Percentiles rank a stretch among this genome's conserved stretches.
Conservation (phyloP, 2,329 filamentous ascomycete genomes). For the Chrysoporthe deuterocubensis region DNA sequence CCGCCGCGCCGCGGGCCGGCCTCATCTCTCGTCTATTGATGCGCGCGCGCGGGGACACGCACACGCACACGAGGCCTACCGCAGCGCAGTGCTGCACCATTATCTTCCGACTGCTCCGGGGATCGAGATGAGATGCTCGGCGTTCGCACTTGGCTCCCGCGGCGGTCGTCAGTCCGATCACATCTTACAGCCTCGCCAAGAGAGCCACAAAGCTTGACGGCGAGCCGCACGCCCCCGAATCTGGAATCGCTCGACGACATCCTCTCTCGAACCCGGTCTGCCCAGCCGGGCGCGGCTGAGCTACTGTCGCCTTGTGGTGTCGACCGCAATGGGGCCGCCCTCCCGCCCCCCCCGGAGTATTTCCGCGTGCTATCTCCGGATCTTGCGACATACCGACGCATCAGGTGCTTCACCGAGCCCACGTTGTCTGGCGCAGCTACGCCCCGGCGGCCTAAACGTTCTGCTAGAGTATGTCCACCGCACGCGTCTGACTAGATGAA, state of each 20-base stretch:
- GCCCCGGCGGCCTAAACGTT: neutral
- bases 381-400: slow-evolving; percentile 5
- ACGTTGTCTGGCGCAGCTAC: slow-evolving; percentile 8
- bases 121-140: neutral
- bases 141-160: neutral
- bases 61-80: neutral
- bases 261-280: no score
- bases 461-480: neutral
- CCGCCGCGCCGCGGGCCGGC: neutral
- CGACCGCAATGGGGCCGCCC: neutral
- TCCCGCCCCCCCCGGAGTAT: neutral
- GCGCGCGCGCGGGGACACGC: neutral
- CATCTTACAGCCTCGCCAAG: slow-evolving; percentile 5
- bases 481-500: slow-evolving; percentile 1
- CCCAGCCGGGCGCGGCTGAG: neutral
- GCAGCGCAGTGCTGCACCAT: neutral
- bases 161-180: slow-evolving; percentile 7
- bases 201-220: slow-evolving; percentile 20
- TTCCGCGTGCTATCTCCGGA: neutral
- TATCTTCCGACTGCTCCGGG: neutral
- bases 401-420: slow-evolving; percentile 8
- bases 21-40: slow-evolving; percentile 2
- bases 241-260: neutral
- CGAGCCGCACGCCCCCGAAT: neutral
- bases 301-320: neutral